Percentiles rank a stretch among this genome's conserved stretches.
Conservation (phyloP, 73 alveolate genomes). For the Paramecium caudatum region DNA sequence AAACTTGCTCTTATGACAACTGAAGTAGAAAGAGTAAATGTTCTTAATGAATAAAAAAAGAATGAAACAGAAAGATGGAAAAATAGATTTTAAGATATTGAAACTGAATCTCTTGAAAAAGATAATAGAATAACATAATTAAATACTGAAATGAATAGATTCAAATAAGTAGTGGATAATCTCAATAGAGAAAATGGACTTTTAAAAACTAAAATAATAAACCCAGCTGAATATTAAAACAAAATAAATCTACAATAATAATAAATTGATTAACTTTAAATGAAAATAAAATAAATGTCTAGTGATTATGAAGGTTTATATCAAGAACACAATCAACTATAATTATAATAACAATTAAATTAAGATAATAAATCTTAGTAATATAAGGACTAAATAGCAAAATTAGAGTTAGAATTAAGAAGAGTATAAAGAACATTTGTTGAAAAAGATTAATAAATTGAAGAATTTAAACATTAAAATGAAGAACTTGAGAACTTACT, state of each 20-base stretch:
- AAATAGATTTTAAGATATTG: conserved; percentile 17
- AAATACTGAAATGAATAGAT: neutral
- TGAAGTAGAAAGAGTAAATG: conserved; percentile 59
- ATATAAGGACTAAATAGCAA: conserved; percentile 30
- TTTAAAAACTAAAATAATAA: conserved; percentile 17
- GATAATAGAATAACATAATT: conserved; percentile 16
- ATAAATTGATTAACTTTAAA: conserved; percentile 30
- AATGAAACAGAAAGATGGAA: conserved; percentile 58
- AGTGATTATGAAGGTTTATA: conserved; percentile 1
- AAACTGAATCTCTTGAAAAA: conserved; percentile 19
- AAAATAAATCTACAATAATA: conserved; percentile 6
- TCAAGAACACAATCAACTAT: neutral
- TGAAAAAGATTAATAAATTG: conserved; percentile 13
- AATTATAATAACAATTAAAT: neutral
- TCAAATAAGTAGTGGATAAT: conserved; percentile 27
- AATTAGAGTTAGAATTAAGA: conserved; percentile 28
- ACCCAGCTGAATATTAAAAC: conserved; percentile 30
- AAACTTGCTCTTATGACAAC: conserved; percentile 41
- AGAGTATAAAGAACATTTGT: conserved; percentile 21
- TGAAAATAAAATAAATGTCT: neutral
- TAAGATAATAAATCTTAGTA: neutral
- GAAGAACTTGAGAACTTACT: neutral
- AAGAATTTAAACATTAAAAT: conserved; percentile 7
- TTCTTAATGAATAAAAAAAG: neutral
- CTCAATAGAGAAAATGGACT: conserved; percentile 24